Base-by-base conservation (phyloP, 768 basidiomycete genomes). In the Ephemerocybe angulata region DNA sequence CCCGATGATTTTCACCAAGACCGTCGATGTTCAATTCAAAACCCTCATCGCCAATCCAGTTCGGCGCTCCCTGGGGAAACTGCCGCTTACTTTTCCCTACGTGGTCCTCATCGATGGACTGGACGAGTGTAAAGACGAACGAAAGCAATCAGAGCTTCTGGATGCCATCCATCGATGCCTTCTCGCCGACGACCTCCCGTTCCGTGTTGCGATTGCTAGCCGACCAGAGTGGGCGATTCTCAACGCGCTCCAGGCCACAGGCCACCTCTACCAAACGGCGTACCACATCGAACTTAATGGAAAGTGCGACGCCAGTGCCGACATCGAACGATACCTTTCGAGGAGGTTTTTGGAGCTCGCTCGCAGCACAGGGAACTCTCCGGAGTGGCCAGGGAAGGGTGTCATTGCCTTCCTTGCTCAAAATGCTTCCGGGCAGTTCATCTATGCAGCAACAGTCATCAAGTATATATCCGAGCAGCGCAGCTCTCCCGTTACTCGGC, bases 401-500 rank as follows among this genome's bases (percentile, higher is more conserved):
- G 52, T 43, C 24, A 15, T 53, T 8, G 25, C 28, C 17, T n/a
- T 19, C 2, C 42, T 53, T 4, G 52, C 44, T 31, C 15, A 19
- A 19, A 22, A 22, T 25, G 35, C 52, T 3, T 41, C 52, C 10
- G 41, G 52, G 8, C 42, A 31, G n/a, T 53, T 53, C 41, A 31
- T 43, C 5, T 53, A 53, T 24, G 52, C 52, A 15, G 41, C 52
- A 17, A 53, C 52, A 17, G 21, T 53, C 11, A 21, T 53, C n/a
- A 41, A 43, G 13, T 53, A 33, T 17, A 15, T 53, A 17, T 41
- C 29, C 5, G n/a, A 53, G 33, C 38, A 21, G n/a, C 38, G 38
- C 17, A 40, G 38, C 22, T 40, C 38, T 40, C 38, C 38, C 8
- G 50, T 27, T 17, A 21, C 17, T 40, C 17, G 38, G 38, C 38